phyloP scores from a whole-genome alignment of 768 basidiomycete species.

The Dacryopinax primogenitus region DNA sequence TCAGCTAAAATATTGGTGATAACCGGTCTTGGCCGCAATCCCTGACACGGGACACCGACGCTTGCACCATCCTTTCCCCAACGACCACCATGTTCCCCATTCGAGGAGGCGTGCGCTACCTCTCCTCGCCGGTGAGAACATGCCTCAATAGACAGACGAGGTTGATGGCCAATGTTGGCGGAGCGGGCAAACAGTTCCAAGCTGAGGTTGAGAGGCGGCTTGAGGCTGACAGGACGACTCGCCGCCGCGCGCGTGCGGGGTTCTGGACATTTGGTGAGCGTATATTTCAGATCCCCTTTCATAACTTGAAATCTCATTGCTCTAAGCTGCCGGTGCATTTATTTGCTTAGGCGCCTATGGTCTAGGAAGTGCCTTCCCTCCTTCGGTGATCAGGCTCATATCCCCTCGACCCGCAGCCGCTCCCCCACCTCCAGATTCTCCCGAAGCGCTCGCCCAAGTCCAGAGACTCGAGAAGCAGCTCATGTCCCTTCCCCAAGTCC shows the following conservation, averaged over 20 bases:
- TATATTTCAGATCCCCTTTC: not conserved
- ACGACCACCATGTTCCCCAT: not conserved
- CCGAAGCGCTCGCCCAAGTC: constrained; percentile 45
- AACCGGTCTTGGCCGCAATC: not conserved
- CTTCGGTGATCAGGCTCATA: constrained; percentile 48
- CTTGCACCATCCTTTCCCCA: not conserved
- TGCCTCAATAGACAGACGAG: not conserved
- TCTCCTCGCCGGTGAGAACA: not conserved
- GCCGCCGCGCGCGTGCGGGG: not conserved
- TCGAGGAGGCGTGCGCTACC: not conserved
- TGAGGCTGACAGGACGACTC: not conserved
- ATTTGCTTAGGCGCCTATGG: constrained; percentile 30
- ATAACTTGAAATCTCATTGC: not conserved
- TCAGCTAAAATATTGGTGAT: not conserved
- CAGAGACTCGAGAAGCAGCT: constrained; percentile 53
- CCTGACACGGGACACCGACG: not conserved
- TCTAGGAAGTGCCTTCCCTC: constrained; percentile 58
- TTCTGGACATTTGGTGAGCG: not conserved
- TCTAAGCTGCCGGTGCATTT: constrained; percentile 11
- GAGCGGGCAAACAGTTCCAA: not conserved
- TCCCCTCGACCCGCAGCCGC: constrained; percentile 68
- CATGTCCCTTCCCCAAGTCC: constrained; percentile 50
- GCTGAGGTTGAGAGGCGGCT: not conserved
- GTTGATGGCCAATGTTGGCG: not conserved
- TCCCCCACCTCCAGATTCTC: constrained; percentile 46